A percentile compares a stretch with the other conserved stretches of the same genome.
These are phyloP conservation scores for Blumeria hordei DNA, from an alignment of 2,329 filamentous ascomycete genomes.

Conservation along the genomic window DNA sequence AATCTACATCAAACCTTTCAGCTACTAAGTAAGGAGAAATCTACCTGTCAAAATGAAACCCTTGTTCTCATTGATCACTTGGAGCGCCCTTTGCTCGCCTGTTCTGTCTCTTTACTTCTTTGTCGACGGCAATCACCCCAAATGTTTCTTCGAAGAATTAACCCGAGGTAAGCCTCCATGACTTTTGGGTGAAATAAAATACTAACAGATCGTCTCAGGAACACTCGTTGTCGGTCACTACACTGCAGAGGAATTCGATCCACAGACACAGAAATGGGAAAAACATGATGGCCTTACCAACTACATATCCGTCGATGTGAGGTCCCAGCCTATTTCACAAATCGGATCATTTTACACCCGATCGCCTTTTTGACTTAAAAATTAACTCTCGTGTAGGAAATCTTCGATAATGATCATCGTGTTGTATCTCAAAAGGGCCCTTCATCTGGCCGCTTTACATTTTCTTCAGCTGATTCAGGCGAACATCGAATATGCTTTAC, in stretches of 20 bases:
- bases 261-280: conserved; percentile 39
- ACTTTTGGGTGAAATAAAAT: background rate
- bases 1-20: too few species aligned
- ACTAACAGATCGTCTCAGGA: background rate
- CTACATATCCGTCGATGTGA: conserved; percentile 70
- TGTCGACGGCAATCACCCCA: conserved; percentile 62
- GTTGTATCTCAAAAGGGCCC: conserved; percentile 70
- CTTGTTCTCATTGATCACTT: conserved; percentile 39
- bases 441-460: conserved; percentile 67
- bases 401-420: conserved; percentile 94
- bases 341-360: too few species aligned
- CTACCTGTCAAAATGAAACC: conserved; percentile 24
- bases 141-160: conserved; percentile 96
- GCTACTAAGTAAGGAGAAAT: too few species aligned
- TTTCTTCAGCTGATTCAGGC: conserved; percentile 81
- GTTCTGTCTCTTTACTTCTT: conserved; percentile 86
- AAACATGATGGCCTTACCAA: conserved; percentile 57
- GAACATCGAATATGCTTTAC: conserved; percentile 93
- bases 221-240: conserved; percentile 90
- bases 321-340: conserved; percentile 9
- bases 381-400: conserved; percentile 29
- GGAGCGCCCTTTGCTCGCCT: conserved; percentile 31
- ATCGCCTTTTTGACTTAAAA: too few species aligned
- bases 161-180: conserved; percentile 42
- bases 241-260: conserved; percentile 63